phyloP scores from a whole-genome alignment of 2,329 filamentous ascomycete species.

The Podosphaera fusca region DNA sequence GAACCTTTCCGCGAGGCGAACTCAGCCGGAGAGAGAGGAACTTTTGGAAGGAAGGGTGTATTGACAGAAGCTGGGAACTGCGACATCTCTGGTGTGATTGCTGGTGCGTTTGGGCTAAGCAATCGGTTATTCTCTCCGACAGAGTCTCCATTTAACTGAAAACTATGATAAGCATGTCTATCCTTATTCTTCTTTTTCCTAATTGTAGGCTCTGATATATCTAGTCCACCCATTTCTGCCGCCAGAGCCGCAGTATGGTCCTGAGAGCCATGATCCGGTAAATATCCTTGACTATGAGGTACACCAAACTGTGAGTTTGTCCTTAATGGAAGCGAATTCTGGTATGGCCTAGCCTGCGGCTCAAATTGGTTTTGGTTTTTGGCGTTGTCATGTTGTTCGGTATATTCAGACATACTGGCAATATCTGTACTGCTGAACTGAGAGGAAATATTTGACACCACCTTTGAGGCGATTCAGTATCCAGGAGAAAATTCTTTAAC shows the following conservation, averaged over 20 bases:
- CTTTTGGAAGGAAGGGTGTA: conserved; percentile 25
- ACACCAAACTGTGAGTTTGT: conserved; percentile 15
- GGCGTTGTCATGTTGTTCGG: neutral
- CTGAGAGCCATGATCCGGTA: conserved; percentile 15
- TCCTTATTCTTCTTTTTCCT: conserved; percentile 71
- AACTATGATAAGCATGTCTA: conserved; percentile 71
- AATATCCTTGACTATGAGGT: conserved; percentile 8
- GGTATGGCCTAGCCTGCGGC: neutral
- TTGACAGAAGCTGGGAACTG: conserved; percentile 40
- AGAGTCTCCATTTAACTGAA: conserved; percentile 46
- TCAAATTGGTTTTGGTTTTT: neutral
- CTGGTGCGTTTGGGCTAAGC: conserved; percentile 22
- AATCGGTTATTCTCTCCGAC: conserved; percentile 49
- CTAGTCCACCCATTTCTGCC: conserved; percentile 59
- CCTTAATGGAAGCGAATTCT: conserved; percentile 8
- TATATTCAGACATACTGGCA: neutral
- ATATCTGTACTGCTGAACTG: no score
- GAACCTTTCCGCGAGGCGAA: conserved; percentile 23
- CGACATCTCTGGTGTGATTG: conserved; percentile 21
- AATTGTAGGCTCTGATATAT: conserved; percentile 29
- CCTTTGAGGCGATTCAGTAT: no score
- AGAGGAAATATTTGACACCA: no score
- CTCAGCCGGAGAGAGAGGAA: conserved; percentile 21
- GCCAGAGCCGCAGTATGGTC: conserved; percentile 29
- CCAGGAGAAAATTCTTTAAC: no score